phyloP scores from a whole-genome alignment of 1,284 basidiomycete species.

The Ceratobasidium sp. region DNA sequence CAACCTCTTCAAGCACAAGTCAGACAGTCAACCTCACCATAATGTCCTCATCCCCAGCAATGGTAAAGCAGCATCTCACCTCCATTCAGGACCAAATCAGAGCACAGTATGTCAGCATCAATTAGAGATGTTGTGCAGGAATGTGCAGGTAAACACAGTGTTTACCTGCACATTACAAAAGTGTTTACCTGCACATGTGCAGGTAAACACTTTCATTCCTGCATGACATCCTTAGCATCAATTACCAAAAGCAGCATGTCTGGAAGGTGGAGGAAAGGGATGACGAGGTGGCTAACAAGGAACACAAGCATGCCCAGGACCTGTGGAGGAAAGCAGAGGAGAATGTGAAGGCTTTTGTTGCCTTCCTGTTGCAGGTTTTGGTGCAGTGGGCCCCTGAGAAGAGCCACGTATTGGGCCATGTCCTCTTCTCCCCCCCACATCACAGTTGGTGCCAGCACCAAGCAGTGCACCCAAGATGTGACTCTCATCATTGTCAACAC shows the following conservation, averaged over 20 bases:
- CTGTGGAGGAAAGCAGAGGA: constrained; percentile 49
- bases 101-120: constrained; percentile 36
- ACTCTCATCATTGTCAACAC: constrained; percentile 55
- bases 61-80: constrained; percentile 48
- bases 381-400: constrained; percentile 50
- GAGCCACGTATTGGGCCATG: constrained; percentile 55
- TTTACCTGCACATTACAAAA: too few relatives aligned
- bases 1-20: constrained; percentile 12
- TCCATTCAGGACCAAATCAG: constrained; percentile 51
- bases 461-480: constrained; percentile 54
- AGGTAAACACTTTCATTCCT: too few relatives aligned
- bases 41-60: constrained; percentile 53
- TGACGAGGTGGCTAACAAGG: constrained; percentile 24
- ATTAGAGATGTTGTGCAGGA: too few relatives aligned
- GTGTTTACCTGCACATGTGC: too few relatives aligned
- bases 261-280: constrained; percentile 43
- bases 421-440: constrained; percentile 55
- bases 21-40: constrained; percentile 48
- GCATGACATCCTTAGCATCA: too few relatives aligned
- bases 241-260: constrained; percentile 14
- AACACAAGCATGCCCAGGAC: constrained; percentile 36
- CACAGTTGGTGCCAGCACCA: constrained; percentile 49
- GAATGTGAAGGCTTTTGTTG: constrained; percentile 50
- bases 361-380: constrained; percentile 53
- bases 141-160: too few relatives aligned